These are phyloP conservation scores for Zasmidium angulare DNA, from an alignment of 2,329 filamentous ascomycete species.

Conservation along the genomic window DNA sequence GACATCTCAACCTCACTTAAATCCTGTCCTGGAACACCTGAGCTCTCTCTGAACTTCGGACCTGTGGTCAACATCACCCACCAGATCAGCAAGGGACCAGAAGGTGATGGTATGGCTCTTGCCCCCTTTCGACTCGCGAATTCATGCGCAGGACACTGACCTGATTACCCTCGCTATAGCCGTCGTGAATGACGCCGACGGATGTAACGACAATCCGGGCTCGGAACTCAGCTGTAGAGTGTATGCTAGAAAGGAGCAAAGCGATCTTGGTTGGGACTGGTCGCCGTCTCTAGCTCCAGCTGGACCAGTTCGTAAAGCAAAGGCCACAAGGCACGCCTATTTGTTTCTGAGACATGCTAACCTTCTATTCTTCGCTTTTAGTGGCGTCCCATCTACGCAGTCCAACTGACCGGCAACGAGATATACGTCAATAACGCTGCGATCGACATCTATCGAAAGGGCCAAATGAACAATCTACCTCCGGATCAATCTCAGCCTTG, in stretches of 20 bases:
- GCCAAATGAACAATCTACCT: constrained; percentile 58
- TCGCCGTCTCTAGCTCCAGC: not conserved
- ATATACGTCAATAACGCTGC: constrained; percentile 54
- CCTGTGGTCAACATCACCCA: constrained; percentile 55
- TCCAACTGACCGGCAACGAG: constrained; percentile 49
- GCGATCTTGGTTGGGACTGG: constrained; percentile 58
- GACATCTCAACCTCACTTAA: constrained; percentile 51
- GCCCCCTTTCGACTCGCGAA: too few species aligned
- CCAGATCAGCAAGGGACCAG: constrained; percentile 49
- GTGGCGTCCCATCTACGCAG: constrained; percentile 59
- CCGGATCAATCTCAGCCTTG: constrained; percentile 58
- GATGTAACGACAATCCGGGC: not conserved
- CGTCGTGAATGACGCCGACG: not conserved
- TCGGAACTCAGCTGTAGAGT: not conserved
- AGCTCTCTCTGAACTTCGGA: constrained; percentile 54
- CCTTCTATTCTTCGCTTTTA: too few species aligned
- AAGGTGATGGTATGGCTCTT: constrained; percentile 58
- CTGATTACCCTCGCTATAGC: not conserved
- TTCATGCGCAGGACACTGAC: too few species aligned
- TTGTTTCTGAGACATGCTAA: too few species aligned
- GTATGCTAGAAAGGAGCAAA: not conserved
- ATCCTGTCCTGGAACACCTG: constrained; percentile 36
- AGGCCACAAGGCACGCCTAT: too few species aligned
- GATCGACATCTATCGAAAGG: constrained; percentile 59
- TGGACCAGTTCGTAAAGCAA: too few species aligned